Conservation (phyloP, 345 rosid genomes). For the Citrus unshiu region DNA sequence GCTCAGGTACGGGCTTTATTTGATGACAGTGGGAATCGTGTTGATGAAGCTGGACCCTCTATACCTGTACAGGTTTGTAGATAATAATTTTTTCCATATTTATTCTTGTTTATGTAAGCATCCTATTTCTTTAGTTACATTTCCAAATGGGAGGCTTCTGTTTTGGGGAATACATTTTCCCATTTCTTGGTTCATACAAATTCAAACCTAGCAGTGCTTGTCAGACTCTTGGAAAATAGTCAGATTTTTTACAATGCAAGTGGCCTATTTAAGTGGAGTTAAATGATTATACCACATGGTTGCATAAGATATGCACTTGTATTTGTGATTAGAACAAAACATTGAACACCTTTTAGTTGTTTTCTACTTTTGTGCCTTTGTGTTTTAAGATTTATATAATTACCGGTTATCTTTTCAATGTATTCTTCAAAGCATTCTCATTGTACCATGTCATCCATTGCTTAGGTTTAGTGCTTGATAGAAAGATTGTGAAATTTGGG, state of each 20-base stretch:
- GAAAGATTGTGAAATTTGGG: too few species aligned
- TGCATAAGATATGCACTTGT: too few species aligned
- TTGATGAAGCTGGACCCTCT: conserved; percentile 94
- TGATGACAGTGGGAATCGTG: conserved; percentile 71
- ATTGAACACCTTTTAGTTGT: too few species aligned
- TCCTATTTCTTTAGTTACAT: background rate
- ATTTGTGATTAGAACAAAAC: too few species aligned
- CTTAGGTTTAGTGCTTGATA: too few species aligned
- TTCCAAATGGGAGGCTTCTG: background rate
- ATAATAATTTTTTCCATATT: background rate
- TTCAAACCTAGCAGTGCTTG: background rate
- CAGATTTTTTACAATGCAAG: background rate
- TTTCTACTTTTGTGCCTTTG: too few species aligned
- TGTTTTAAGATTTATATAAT: background rate
- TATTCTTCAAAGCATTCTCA: too few species aligned
- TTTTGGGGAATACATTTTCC: background rate
- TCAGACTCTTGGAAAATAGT: background rate
- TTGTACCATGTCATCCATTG: too few species aligned
- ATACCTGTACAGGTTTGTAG: conserved; percentile 82
- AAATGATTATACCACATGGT: too few species aligned
- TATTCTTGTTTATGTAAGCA: background rate
- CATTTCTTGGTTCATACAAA: background rate
- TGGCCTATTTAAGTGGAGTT: too few species aligned
- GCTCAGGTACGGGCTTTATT: conserved; percentile 87
- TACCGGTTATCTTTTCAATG: background rate